Base-by-base conservation (phyloP, 116 monocot species). In the Zostera marina region DNA sequence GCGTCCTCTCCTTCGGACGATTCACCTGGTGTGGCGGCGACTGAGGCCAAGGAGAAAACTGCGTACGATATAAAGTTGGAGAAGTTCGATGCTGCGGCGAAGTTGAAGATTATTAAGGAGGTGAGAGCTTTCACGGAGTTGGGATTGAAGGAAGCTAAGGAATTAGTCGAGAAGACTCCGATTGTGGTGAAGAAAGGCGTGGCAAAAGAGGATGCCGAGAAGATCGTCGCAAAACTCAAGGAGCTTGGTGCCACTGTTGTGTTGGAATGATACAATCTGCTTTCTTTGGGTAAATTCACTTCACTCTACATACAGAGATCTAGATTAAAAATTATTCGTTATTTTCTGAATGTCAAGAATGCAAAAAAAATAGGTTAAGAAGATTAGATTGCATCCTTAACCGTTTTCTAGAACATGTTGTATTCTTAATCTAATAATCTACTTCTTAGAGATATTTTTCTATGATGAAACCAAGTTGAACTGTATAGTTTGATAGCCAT, bases 61-160 rank as follows among this genome's bases (percentile, higher is more conserved):
- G 63, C 68, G 15, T 77, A 72, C 48, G 72, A 77, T 40, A 40
- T 77, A 0, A 77, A 77, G 65, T 54, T 77, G 53, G 77, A 77
- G 66, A 72, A 68, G 59, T 77, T 77, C 40, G 77, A 77, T 8
- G 63, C 77, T 0, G 64, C 72, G 17, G 57, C 76, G 20, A 76
- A 76, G 67, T 63, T 76, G 9, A 76, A 76, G 67, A 80, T 96
- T 42, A 89, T 96, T 55, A 96, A 96, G 68, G 96, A 96, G 70
- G 82, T 96, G 43, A 75, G 96, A 53, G 41, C 77, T 2, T 85
- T 96, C 47, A 89, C 85, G 15, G 80, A 73, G 68, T 69, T 96
- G 25, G 90, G 96, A 13, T 62, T 96, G 69, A 96, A 96, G 72
- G 96, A 96, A 66, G 96, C 96, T 8, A 96, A 96, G 70, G 96